Evolutionary conservation across 495 filamentous ascomycete species (phyloP).

Genomic region (Neurospora tetraspora): DNA sequence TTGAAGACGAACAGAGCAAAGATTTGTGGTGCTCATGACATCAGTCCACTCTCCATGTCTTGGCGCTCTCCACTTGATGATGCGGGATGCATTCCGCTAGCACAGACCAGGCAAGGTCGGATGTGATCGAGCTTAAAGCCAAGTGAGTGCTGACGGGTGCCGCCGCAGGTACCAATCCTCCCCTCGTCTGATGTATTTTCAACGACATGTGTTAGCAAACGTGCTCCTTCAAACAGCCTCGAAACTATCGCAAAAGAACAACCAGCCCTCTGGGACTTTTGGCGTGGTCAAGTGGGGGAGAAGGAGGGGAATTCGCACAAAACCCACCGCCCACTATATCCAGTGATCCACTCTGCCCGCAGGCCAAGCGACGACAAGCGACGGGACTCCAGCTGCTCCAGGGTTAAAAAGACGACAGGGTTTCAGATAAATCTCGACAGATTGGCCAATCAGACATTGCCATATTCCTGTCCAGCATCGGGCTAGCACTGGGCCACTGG

Average conservation of each 20-base stretch:
- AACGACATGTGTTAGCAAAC: background rate
- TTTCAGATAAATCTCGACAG: background rate
- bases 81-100: background rate
- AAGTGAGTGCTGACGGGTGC: background rate
- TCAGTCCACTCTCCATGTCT: background rate
- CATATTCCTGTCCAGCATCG: background rate
- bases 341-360: background rate
- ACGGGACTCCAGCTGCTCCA: background rate
- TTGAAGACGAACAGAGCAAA: background rate
- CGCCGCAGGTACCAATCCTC: background rate
- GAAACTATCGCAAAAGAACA: background rate
- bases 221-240: background rate
- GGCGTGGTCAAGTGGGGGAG: background rate
- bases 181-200: background rate
- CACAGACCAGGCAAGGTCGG: background rate
- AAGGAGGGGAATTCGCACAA: background rate
- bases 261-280: background rate
- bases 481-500: background rate
- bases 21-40: background rate
- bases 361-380: background rate
- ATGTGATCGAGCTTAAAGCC: background rate
- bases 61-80: background rate
- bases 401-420: background rate
- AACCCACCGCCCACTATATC: background rate
- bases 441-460: background rate